phyloP scores from a whole-genome alignment of 805 yeast genomes.

The Candida hungchunana region DNA sequence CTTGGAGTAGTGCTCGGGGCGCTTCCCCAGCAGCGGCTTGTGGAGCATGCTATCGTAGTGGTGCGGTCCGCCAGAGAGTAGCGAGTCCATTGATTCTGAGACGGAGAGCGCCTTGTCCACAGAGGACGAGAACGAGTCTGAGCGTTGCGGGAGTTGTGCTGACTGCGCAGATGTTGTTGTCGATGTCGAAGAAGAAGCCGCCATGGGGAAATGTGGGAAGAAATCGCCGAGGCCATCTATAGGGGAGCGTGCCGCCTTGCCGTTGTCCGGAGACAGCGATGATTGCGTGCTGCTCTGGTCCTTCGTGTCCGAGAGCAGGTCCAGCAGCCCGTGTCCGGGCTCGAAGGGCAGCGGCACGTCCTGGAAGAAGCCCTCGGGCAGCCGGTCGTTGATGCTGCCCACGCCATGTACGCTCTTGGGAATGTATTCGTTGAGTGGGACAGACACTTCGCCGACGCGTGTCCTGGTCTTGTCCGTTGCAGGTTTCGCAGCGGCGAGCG shows the following conservation, averaged over 20 bases:
- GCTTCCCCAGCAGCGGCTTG: constrained; percentile 5
- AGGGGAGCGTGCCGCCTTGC: constrained; percentile 6
- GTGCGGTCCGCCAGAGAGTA: too few relatives aligned
- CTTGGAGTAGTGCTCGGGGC: not conserved
- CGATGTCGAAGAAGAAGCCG: constrained; percentile 1
- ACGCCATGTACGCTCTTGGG: constrained; percentile 30
- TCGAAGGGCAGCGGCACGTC: constrained; percentile 33
- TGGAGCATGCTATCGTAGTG: constrained; percentile 21
- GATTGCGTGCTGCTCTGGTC: not conserved
- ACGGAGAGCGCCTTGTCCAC: too few relatives aligned
- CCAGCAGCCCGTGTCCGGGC: constrained; percentile 36
- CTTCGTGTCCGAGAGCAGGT: constrained; percentile 27
- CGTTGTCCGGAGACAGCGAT: constrained; percentile 4
- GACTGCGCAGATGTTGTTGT: not conserved
- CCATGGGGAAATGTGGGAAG: constrained; percentile 12
- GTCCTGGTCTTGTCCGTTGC: constrained; percentile 21
- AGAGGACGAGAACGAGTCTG: not conserved
- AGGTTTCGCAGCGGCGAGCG: constrained; percentile 25
- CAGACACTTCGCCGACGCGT: constrained; percentile 35
- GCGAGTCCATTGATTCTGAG: not conserved
- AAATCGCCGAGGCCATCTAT: constrained; percentile 7
- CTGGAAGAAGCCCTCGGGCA: constrained; percentile 26
- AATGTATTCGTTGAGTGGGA: constrained; percentile 35
- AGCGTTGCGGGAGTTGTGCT: constrained; percentile 4
- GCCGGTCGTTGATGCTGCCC: constrained; percentile 26